Conservation (phyloP, 352 stramenopile species). For the Elongisporangium senticosum region DNA sequence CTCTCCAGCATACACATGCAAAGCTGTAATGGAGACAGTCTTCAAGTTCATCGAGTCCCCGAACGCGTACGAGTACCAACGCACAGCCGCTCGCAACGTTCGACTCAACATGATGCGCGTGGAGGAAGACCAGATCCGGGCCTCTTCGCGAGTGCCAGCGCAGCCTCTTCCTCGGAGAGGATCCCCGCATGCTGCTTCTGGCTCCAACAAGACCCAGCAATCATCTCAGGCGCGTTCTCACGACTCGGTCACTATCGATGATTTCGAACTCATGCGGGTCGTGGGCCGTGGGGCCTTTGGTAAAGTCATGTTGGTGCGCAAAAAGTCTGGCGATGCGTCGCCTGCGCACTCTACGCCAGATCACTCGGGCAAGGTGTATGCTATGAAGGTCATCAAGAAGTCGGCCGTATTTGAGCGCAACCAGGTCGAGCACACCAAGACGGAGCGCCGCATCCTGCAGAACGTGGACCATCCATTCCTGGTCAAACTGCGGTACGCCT, state of each 20-base stretch:
- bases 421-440: slow-evolving; percentile 91
- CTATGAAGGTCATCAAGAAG: slow-evolving; percentile 93
- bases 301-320: slow-evolving; percentile 89
- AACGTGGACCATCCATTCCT: slow-evolving; percentile 84
- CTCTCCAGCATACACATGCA: slow-evolving; percentile 68
- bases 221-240: slow-evolving; percentile 9
- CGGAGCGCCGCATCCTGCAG: slow-evolving; percentile 83
- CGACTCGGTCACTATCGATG: slow-evolving; percentile 77
- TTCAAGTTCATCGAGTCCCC: slow-evolving; percentile 78
- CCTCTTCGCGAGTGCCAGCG: neutral
- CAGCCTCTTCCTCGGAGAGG: neutral
- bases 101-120: slow-evolving; percentile 39
- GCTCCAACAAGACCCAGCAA: neutral
- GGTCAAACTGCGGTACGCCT: slow-evolving; percentile 82
- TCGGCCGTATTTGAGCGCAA: slow-evolving; percentile 80
- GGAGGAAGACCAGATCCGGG: slow-evolving; percentile 17
- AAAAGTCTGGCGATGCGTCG: slow-evolving; percentile 30
- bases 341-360: neutral
- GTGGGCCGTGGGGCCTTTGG: slow-evolving; percentile 97
- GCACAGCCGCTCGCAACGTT: slow-evolving; percentile 41
- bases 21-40: slow-evolving; percentile 63
- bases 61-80: slow-evolving; percentile 76
- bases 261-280: slow-evolving; percentile 97
- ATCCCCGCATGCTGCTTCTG: neutral
- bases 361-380: slow-evolving; percentile 57